Base-by-base conservation (phyloP, 495 filamentous ascomycete genomes). In the Talaromyces liani region DNA sequence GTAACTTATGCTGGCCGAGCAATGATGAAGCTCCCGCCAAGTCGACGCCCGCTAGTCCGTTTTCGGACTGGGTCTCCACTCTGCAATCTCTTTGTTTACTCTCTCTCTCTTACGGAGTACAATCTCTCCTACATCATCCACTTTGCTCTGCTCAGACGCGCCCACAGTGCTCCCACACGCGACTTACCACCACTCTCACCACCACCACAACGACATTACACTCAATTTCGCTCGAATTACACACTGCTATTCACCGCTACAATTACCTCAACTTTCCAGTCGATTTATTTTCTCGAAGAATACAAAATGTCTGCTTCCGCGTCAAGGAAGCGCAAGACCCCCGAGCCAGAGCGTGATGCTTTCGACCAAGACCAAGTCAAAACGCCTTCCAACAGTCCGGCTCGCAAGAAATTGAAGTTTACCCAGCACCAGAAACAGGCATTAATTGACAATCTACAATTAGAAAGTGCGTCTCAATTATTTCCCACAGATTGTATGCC, bases 371-470 rank as follows among this genome's bases (percentile, higher is more conserved):
- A 74, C 29, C 66, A 67, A 20, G 69, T 74, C 63, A 73, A 65
- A 55, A 84, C 78, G 36, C 79, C 85, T 14, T 77, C 77, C 24
- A 76, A 79, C 68, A 88, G 84, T 68, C 87, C 89, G 1, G 75
- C 79, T 10, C 88, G 82, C 73, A 87, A 83, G 72, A 81, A 77
- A 62, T 72, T 83, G 58, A 85, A 84, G 34, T 85, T 97, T 62
- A 91, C 91, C 5, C 79, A 86, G 60, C 83, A 74, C 58, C 91
- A 96, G 72, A 96, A 97, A 75, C 90, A 93, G 72, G 88, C 91
- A 6, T 79, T 98, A 10, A 87, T 96, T 62, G 92, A 97, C 65
- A 97, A 98, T 68, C 72, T 98, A 31, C 91, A 96, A 68, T 82
- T 97, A 53, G 94, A 98, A 77, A 85, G 94, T 97, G 84, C 63